These are phyloP conservation scores for Bertia moriformis DNA, from an alignment of 2,329 filamentous ascomycete genomes.

Conservation along the genomic window DNA sequence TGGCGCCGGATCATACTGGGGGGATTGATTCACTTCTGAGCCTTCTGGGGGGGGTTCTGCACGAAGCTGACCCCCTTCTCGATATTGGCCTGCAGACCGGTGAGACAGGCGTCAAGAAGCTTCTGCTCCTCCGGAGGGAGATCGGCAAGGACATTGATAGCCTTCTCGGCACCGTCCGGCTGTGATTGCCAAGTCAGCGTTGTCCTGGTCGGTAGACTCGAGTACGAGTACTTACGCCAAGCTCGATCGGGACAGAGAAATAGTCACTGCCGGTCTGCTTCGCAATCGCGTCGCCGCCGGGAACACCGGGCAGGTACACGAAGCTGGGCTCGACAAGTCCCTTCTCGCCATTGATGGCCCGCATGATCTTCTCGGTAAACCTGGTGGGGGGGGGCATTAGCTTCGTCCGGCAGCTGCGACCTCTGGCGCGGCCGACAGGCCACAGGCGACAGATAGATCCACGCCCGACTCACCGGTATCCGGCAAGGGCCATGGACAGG, in stretches of 20 bases:
- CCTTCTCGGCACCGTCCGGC: conserved; percentile 76
- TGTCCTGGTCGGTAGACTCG: too few relatives aligned
- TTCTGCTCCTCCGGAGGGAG: conserved; percentile 80
- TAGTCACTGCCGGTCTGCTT: conserved; percentile 77
- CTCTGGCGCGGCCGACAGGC: not conserved
- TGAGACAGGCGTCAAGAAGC: conserved; percentile 61
- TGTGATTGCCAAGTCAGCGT: conserved; percentile 20
- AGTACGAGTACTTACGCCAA: conserved; percentile 81
- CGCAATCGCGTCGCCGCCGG: conserved; percentile 71
- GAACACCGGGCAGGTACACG: conserved; percentile 82
- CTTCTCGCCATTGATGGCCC: conserved; percentile 76
- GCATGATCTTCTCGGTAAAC: conserved; percentile 88
- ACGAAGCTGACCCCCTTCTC: conserved; percentile 83
- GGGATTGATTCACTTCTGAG: conserved; percentile 65
- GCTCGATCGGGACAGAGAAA: conserved; percentile 91
- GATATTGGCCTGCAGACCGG: conserved; percentile 83
- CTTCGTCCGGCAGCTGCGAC: not conserved
- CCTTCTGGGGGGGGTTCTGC: conserved; percentile 59
- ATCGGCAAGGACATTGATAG: conserved; percentile 60
- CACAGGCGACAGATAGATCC: not conserved
- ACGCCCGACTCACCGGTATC: conserved; percentile 61
- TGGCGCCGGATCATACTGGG: too few relatives aligned
- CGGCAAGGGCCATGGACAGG: conserved; percentile 88
- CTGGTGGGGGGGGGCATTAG: conserved; percentile 22
- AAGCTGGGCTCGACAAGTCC: conserved; percentile 89